Evolutionary conservation across 768 basidiomycete genomes (phyloP).

Genomic region (Collybia mongolica): DNA sequence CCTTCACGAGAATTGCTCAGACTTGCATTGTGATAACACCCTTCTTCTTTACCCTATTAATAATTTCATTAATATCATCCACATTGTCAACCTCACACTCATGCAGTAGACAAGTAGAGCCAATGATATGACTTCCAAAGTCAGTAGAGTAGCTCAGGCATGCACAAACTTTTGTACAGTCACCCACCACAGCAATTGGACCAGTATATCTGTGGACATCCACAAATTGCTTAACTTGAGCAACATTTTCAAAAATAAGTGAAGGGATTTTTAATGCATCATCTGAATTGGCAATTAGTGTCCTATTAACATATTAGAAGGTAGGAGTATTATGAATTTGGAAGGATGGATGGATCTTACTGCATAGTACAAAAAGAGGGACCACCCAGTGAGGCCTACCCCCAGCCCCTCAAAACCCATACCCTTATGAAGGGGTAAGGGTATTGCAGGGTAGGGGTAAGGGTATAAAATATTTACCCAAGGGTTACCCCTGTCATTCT

Average conservation of each 20-base stretch:
- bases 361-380: too few relatives aligned
- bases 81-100: conserved; percentile 19
- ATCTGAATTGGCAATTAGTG: too few relatives aligned
- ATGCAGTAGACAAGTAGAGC: conserved; percentile 14
- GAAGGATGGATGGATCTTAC: too few relatives aligned
- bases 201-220: conserved; percentile 18
- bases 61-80: conserved; percentile 22
- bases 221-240: too few relatives aligned
- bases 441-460: background rate
- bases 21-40: conserved; percentile 23
- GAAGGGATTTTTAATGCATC: too few relatives aligned
- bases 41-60: conserved; percentile 12
- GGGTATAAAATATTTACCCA: background rate
- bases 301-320: too few relatives aligned
- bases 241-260: conserved; percentile 3
- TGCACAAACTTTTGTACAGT: conserved; percentile 26
- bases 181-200: conserved; percentile 21
- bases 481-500: background rate
- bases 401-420: too few relatives aligned
- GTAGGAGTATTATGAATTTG: too few relatives aligned
- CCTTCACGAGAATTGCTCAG: conserved; percentile 23
- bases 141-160: conserved; percentile 22
- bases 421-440: too few relatives aligned
- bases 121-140: conserved; percentile 24
- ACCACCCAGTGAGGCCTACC: too few relatives aligned